phyloP scores from a whole-genome alignment of 2,329 filamentous ascomycete species.

The Pseudogymnoascus sp. region DNA sequence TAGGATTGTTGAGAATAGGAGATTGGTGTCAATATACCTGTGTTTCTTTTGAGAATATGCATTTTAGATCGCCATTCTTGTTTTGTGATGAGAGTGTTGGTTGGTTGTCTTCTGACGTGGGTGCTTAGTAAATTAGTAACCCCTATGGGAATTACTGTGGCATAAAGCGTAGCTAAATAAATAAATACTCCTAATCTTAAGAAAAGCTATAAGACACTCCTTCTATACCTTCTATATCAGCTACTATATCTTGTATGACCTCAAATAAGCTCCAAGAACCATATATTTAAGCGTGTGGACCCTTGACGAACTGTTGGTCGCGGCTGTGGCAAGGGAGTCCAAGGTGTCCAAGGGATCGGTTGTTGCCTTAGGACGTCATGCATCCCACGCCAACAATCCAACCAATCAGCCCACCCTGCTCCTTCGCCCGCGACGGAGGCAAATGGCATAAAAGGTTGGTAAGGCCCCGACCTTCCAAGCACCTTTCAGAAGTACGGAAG shows the following conservation, averaged over 20 bases:
- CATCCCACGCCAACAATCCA: not conserved
- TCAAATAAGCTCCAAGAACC: not conserved
- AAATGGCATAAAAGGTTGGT: slow-evolving; percentile 7
- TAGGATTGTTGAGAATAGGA: not conserved
- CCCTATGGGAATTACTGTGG: not conserved
- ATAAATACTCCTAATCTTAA: too few species aligned
- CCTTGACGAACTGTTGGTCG: not conserved
- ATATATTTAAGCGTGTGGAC: not conserved
- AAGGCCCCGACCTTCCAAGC: slow-evolving; percentile 8
- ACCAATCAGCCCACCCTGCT: not conserved
- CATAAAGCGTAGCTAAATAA: not conserved
- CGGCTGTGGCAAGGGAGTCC: not conserved
- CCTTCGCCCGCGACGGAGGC: not conserved
- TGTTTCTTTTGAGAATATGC: not conserved
- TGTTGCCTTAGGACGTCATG: slow-evolving; percentile 8
- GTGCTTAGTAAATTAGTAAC: not conserved
- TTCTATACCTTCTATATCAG: too few species aligned
- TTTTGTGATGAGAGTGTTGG: not conserved
- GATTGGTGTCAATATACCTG: not conserved
- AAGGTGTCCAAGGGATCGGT: not conserved
- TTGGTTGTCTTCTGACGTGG: not conserved
- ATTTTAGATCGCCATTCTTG: not conserved
- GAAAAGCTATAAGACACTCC: too few species aligned
- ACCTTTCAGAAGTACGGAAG: slow-evolving; percentile 8
- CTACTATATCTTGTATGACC: not conserved